These are phyloP conservation scores for Metschnikowia lunata DNA, from an alignment of 805 yeast species.

Conservation along the genomic window DNA sequence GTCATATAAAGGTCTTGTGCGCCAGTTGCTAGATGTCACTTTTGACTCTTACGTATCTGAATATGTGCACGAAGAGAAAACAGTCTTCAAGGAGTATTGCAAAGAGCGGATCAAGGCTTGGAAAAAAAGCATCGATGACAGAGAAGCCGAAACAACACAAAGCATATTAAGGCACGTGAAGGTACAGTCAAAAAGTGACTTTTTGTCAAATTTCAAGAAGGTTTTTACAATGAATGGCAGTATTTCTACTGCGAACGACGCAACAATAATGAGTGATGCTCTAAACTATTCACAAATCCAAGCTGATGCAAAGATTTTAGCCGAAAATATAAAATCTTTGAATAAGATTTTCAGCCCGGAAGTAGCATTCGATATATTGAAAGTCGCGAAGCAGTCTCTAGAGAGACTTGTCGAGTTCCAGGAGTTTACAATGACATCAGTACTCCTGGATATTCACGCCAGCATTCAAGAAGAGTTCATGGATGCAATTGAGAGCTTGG, in stretches of 20 bases:
- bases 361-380: slow-evolving; percentile 65
- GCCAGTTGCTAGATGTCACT: slow-evolving; percentile 38
- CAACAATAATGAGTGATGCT: not conserved
- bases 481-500: slow-evolving; percentile 56
- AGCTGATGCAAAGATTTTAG: slow-evolving; percentile 74
- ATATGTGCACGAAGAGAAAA: slow-evolving; percentile 35
- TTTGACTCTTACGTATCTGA: slow-evolving; percentile 39
- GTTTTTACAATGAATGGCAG: slow-evolving; percentile 40
- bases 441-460: slow-evolving; percentile 30
- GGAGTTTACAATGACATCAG: slow-evolving; percentile 30
- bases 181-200: slow-evolving; percentile 50
- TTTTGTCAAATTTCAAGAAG: slow-evolving; percentile 60
- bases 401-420: slow-evolving; percentile 45
- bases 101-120: slow-evolving; percentile 26
- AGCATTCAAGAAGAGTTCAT: slow-evolving; percentile 62
- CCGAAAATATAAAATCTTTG: slow-evolving; percentile 69
- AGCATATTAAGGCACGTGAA: slow-evolving; percentile 47
- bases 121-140: slow-evolving; percentile 33
- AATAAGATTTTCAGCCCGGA: slow-evolving; percentile 77
- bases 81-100: slow-evolving; percentile 24
- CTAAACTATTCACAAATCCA: slow-evolving; percentile 59
- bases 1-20: slow-evolving; percentile 26
- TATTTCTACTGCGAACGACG: not conserved
- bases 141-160: slow-evolving; percentile 47
- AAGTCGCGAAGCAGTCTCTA: slow-evolving; percentile 61